A percentile compares a stretch with the other conserved stretches of the same genome.
These are phyloP conservation scores for Chrysopogon serrulatus DNA, from an alignment of 176 grass and related monocot species.

Conservation along the genomic window DNA sequence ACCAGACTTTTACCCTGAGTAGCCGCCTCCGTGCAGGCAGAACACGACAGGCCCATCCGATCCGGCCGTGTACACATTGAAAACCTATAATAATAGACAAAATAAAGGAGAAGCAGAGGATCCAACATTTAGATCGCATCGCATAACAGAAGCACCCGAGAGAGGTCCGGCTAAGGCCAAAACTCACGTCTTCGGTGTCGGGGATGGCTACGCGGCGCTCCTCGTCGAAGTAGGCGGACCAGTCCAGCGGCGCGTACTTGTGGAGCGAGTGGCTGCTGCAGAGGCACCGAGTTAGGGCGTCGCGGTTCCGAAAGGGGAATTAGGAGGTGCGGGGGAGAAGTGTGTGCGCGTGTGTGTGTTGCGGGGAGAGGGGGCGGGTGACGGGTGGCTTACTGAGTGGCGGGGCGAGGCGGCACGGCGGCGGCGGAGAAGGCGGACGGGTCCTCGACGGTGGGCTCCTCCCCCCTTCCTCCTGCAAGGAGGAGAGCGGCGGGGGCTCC, in stretches of 20 bases:
- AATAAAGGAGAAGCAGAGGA: neutral
- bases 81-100: conserved; percentile 35
- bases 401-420: conserved; percentile 72
- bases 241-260: conserved; percentile 76
- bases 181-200: conserved; percentile 73
- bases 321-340: neutral
- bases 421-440: conserved; percentile 48
- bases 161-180: neutral
- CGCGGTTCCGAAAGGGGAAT: neutral
- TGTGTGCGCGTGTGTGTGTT: neutral
- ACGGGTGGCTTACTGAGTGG: conserved; percentile 58
- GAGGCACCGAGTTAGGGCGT: neutral
- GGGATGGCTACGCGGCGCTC: conserved; percentile 73
- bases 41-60: conserved; percentile 91
- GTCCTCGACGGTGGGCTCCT: conserved; percentile 10
- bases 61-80: conserved; percentile 76
- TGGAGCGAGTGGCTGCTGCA: conserved; percentile 74
- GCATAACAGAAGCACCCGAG: neutral
- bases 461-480: conserved; percentile 62
- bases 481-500: conserved; percentile 61
- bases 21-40: conserved; percentile 94
- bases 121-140: conserved; percentile 18
- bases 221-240: conserved; percentile 88
- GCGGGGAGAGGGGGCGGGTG: neutral
- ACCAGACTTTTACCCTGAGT: conserved; percentile 56